Evolutionary conservation across 2,329 filamentous ascomycete genomes (phyloP), one percentile per base, ranked within the genome.

Genomic region (Chrysoporthe puriensis): DNA sequence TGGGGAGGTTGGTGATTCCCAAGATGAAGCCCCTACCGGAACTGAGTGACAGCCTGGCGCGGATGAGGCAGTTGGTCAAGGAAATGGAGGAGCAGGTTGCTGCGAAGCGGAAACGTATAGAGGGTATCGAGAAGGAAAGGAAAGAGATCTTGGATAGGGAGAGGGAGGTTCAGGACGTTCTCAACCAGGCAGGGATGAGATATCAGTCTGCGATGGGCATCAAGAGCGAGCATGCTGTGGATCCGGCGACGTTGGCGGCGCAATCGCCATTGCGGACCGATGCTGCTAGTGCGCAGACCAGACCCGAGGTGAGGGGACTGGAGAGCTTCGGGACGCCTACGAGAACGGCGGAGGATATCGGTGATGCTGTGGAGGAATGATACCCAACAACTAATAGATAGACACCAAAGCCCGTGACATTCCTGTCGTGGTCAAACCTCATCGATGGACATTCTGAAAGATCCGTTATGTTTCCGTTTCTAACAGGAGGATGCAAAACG

Each of bases 21-120:
- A 90, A 88, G 70, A 92, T 97, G 74, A 90, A 91, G 6, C 90
- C 93, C 2, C 80, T 97, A 34, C 94, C 94, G 0, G 90, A 88
- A 57, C 78, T 97, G 32, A 84, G 86, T 5, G 88, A 88, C 59
- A 90, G 90, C 60, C 75, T 96, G 1, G 85, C 87, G 59, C 80
- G 87, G 54, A 79, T 97, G 66, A 87, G 88, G 69, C 83, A 82
- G 14, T 85, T 87, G 2, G 76, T 95, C 14, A 82, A 81, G 42
- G 82, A 82, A 0, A 90, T 94, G 83, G 88, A 93, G 73, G 80
- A 80, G 26, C 85, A 88, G 64, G 87, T 90, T 66, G 83, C 84
- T 40, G 79, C 82, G 62, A 90, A 91, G 74, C 81, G 88, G 66
- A 82, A 82, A 65, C 84, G 86, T 69, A 87, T 96, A 75, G 86